A percentile compares a stretch with the other conserved stretches of the same genome.
Conservation (phyloP, 345 rosid species). For the Heritiera fomes region DNA sequence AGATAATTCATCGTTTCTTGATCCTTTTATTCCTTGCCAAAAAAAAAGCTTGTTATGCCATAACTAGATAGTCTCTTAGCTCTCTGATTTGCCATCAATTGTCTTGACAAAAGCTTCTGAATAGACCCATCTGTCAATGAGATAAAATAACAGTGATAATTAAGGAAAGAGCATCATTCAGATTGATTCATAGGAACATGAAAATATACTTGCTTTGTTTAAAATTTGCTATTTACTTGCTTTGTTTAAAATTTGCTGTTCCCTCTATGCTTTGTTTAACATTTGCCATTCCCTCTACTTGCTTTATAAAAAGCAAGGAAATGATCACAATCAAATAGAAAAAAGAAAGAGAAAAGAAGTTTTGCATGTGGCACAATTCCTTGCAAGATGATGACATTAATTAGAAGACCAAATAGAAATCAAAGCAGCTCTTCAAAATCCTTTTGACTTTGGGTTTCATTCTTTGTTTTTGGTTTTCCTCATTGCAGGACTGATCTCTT, state of each 20-base stretch:
- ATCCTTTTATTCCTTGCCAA: neutral
- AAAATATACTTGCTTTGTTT: neutral
- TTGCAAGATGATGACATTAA: neutral
- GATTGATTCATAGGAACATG: slow-evolving; percentile 8
- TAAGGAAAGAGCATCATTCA: neutral
- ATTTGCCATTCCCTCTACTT: neutral
- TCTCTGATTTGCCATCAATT: slow-evolving; percentile 3
- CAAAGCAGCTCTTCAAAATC: slow-evolving; percentile 21
- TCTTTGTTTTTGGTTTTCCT: neutral
- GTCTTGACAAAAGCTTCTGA: slow-evolving; percentile 1
- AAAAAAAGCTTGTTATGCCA: neutral
- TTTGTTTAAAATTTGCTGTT: neutral
- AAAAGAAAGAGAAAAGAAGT: neutral
- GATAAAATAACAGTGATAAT: neutral
- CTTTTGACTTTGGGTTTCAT: slow-evolving; percentile 23
- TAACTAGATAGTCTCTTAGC: neutral
- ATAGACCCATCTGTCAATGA: neutral
- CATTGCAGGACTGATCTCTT: neutral
- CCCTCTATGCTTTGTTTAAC: too few species aligned
- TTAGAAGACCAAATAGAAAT: neutral
- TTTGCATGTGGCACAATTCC: slow-evolving; percentile 14
- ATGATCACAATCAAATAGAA: slow-evolving; percentile 14
- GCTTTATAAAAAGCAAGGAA: slow-evolving; percentile 25
- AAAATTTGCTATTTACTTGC: slow-evolving; percentile 3
- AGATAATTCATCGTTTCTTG: neutral